Evolutionary conservation across 2,329 filamentous ascomycete genomes (phyloP).

Genomic region (Aspergillus tanneri): DNA sequence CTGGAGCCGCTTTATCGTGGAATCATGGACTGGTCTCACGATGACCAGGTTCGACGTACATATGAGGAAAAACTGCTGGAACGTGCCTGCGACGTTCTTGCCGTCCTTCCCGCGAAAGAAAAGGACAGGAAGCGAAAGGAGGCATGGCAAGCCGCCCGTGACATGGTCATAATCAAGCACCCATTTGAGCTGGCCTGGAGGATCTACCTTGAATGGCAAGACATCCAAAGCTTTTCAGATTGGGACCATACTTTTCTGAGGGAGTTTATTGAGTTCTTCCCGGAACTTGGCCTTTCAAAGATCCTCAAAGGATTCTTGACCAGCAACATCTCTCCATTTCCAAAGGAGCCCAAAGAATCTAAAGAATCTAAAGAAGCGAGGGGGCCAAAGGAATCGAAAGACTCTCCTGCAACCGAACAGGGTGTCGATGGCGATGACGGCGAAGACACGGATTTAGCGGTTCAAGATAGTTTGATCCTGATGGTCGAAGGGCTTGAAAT

Average conservation of each 20-base stretch:
- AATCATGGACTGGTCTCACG: conserved; percentile 84
- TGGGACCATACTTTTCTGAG: conserved; percentile 76
- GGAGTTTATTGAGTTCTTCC: conserved; percentile 81
- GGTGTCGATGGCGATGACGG: conserved; percentile 34
- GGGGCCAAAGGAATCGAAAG: conserved; percentile 36
- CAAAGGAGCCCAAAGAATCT: conserved; percentile 43
- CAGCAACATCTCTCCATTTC: conserved; percentile 82
- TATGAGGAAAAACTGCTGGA: conserved; percentile 90
- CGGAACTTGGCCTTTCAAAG: conserved; percentile 76
- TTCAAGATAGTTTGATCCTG: conserved; percentile 76
- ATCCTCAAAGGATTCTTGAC: conserved; percentile 79
- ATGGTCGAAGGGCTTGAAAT: conserved; percentile 71
- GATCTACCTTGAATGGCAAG: conserved; percentile 84
- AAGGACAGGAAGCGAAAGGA: conserved; percentile 71
- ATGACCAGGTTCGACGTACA: conserved; percentile 77
- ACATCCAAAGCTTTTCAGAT: conserved; percentile 69
- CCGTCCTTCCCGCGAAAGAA: conserved; percentile 64
- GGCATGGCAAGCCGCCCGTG: conserved; percentile 74
- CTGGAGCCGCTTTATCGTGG: conserved; percentile 79
- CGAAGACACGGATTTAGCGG: conserved; percentile 55
- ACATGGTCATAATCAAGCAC: conserved; percentile 96
- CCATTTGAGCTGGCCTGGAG: conserved; percentile 89
- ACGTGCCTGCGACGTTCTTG: conserved; percentile 74
- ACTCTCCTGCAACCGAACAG: conserved; percentile 10
- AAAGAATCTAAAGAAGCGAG: too few species aligned